Percentiles rank a stretch among this genome's conserved stretches.
phyloP scores from a whole-genome alignment of 768 basidiomycete species.

The Chlorophyllum brunneum region DNA sequence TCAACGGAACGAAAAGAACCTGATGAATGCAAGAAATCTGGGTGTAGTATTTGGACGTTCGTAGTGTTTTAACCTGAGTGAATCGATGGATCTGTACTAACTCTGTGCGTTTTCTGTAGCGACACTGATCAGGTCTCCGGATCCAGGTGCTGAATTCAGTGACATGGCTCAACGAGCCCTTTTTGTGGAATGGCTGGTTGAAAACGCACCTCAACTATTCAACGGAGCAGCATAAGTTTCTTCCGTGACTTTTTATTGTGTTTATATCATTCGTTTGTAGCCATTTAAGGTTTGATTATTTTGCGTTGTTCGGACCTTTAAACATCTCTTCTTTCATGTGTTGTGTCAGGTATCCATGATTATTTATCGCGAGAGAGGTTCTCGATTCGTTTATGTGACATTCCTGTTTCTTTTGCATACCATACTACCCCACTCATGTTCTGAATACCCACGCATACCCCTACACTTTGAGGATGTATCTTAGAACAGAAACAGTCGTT shows the following conservation, averaged over 20 bases:
- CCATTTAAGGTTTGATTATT: background rate
- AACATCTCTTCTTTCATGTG: background rate
- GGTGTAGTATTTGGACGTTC: conserved; percentile 98
- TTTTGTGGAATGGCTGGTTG: conserved; percentile 91
- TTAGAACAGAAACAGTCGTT: conserved; percentile 1
- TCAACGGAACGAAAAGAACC: conserved; percentile 65
- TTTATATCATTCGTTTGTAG: conserved; percentile 16
- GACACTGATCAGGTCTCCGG: conserved; percentile 88
- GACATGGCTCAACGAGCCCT: conserved; percentile 98
- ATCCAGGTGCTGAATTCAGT: conserved; percentile 85
- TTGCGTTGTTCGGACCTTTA: conserved; percentile 1
- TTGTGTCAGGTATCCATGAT: conserved; percentile 11
- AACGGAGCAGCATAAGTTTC: conserved; percentile 20
- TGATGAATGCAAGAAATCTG: conserved; percentile 93
- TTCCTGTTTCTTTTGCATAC: background rate
- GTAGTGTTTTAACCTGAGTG: conserved; percentile 29
- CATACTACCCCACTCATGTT: conserved; percentile 10
- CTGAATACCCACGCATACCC: conserved; percentile 10
- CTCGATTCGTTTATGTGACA: background rate
- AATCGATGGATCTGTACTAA: conserved; percentile 7
- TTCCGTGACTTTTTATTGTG: conserved; percentile 17
- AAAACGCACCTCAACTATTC: conserved; percentile 69
- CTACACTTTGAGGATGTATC: conserved; percentile 9
- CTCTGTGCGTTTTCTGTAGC: conserved; percentile 56
- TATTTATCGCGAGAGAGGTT: conserved; percentile 9